Base-by-base conservation (phyloP, 73 alveolate genomes). In the Uronychia binucleata region DNA sequence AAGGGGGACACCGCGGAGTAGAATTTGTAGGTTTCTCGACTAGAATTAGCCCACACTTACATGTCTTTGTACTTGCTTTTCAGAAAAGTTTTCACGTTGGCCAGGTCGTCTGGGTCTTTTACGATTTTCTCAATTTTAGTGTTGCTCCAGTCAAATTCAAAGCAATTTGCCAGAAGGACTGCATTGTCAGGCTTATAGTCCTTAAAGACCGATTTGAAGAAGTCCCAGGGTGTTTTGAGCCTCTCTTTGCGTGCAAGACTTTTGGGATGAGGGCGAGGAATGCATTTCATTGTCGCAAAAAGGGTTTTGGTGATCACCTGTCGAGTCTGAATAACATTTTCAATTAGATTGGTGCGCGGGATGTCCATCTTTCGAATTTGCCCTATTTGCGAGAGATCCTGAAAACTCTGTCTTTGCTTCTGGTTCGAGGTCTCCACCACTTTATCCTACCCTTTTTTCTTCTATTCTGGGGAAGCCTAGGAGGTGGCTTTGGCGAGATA, bases 151-250 rank as follows among this genome's bases (percentile, higher is more conserved):
- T 87, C 93, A 33, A 87, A 87, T 0, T 87, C 93, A 59, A 87
- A 87, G 80, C 93, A 87, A 19, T 87, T 82, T 46, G 81, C 88
- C 26, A 87, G n/a, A 27, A 74, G 31, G 26, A 26, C 34, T 29
- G 25, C 46, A 19, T 30, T 33, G 26, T 78, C 85, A 30, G 30
- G n/a, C 31, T 26, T 77, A 78, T 0, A 27, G 1, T 33, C 75
- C 35, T 33, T 78, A 1, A 78, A 94, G 0, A 94, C 91, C 0
- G 96, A 91, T 33, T 87, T 85, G 78, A 78, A 82, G 88, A 92
- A 85, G 58, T 82, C 92, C 98, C 98, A 94, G 8, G 95, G 95
- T 0, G 95, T 89, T 74, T 84, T 89, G 5, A 89, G 81, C 31
- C 83, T 77, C 0, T 81, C 83, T 34, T 84, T 85, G 30, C 74